Base-by-base conservation (phyloP, 768 basidiomycete genomes). In the Mycena latifolia region DNA sequence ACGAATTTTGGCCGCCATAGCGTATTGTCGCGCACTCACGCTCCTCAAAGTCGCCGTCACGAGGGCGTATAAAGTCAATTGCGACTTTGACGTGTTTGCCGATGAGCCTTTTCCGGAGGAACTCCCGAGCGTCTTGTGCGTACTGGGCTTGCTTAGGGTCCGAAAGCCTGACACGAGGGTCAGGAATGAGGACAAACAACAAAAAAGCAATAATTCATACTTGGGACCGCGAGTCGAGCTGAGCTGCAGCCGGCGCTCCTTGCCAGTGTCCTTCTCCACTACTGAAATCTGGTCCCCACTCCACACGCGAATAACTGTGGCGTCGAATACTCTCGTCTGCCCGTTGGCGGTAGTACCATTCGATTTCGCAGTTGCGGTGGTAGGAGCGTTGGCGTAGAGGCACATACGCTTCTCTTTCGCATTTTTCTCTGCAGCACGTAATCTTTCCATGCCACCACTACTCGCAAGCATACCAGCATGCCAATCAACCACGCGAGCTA, bases 401-500 rank as follows among this genome's bases (percentile, higher is more conserved):
- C 82, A 88, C 2, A 84, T 77, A 31, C 89, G 87, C 72, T 88
- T 91, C 74, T 93, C 90, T 76, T 93, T 94, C 24, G 94, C 95
- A 52, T 71, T 74, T 76, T 86, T 91, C 79, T 98, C 96, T 0
- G 94, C 94, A 1, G 88, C 86, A 55, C 96, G 89, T 29, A 98
- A 85, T 45, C 89, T 89, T 72, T 96, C 95, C 88, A 98, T 94
- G 6, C 89, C 92, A 43, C 95, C 95, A 55, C 85, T 82, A 57
- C 84, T 86, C 1, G 94, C 89, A 24, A 99, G 88, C 86, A 99
- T 92, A 24, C 96, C 96, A 18, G 97, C 96, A 76, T 99, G 97
- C 96, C 96, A 98, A 75, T 97, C 96, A 63, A 99, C 91, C 54
- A 98, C 86, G 62, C 94, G 91, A 20, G 96, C 97, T 2, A 98